phyloP scores from a whole-genome alignment of 169 alveolate species.

The Besnoitia besnoiti region DNA sequence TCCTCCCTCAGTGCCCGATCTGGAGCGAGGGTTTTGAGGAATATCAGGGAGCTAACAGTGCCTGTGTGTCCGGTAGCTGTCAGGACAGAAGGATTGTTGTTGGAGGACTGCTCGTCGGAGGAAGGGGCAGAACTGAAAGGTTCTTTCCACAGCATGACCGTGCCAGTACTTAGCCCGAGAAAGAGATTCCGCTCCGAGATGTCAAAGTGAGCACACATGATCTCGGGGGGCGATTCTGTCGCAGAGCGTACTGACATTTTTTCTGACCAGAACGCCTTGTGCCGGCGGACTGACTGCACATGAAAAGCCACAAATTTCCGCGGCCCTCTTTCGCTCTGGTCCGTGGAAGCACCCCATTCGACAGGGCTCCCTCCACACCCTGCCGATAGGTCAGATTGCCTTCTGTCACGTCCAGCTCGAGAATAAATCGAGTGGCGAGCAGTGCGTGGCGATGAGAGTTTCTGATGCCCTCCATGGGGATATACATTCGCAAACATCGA shows the following conservation, averaged over 20 bases:
- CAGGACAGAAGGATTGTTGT: neutral
- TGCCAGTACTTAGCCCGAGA: slow-evolving; percentile 15
- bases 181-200: neutral
- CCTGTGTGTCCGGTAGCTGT: slow-evolving; percentile 9
- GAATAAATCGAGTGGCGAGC: neutral
- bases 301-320: neutral
- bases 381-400: neutral
- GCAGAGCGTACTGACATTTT: neutral
- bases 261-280: neutral
- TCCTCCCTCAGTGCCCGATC: slow-evolving; percentile 5
- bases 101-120: neutral
- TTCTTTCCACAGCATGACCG: neutral
- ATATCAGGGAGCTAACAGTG: neutral
- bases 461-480: neutral
- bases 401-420: neutral
- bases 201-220: slow-evolving; percentile 10
- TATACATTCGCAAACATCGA: neutral
- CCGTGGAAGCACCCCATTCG: neutral
- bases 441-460: neutral
- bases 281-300: neutral
- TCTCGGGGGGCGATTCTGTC: slow-evolving; percentile 19
- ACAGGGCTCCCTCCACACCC: neutral
- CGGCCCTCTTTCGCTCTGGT: neutral
- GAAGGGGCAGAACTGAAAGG: neutral
- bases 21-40: neutral